Evolutionary conservation across 1,284 basidiomycete species (phyloP).

Genomic region (Coniophora puteana): DNA sequence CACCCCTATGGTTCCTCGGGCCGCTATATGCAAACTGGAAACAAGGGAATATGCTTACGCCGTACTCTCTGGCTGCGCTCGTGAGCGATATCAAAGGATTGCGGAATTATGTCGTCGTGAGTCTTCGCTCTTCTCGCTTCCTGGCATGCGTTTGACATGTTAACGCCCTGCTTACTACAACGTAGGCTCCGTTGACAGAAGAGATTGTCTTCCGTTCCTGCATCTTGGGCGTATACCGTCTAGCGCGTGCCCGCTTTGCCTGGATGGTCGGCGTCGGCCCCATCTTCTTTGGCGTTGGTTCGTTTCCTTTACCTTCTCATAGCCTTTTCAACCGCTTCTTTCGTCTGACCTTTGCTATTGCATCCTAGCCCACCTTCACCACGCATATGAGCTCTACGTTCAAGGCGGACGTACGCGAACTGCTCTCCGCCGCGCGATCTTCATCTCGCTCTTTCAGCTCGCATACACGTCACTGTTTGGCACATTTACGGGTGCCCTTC

Average conservation of each 20-base stretch:
- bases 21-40: too few species aligned
- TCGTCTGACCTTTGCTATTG: constrained; percentile 7
- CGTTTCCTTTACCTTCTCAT: constrained; percentile 19
- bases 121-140: constrained; percentile 26
- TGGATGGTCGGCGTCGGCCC: constrained; percentile 80
- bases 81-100: constrained; percentile 58
- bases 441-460: constrained; percentile 73
- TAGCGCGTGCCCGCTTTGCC: constrained; percentile 53
- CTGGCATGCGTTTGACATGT: background rate
- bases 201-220: constrained; percentile 91
- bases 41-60: too few species aligned
- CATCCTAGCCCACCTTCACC: constrained; percentile 93
- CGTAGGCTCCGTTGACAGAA: constrained; percentile 90
- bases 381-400: constrained; percentile 82
- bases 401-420: constrained; percentile 57
- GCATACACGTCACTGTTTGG: constrained; percentile 91
- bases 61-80: too few species aligned
- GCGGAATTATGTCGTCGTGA: constrained; percentile 78
- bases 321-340: background rate
- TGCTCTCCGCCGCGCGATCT: constrained; percentile 61
- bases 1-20: constrained; percentile 80
- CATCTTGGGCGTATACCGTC: constrained; percentile 70
- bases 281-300: constrained; percentile 85
- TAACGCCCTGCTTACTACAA: background rate
- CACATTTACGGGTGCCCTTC: constrained; percentile 84